phyloP scores from a whole-genome alignment of 345 rosid species.

The Geranium rotundifolium region DNA sequence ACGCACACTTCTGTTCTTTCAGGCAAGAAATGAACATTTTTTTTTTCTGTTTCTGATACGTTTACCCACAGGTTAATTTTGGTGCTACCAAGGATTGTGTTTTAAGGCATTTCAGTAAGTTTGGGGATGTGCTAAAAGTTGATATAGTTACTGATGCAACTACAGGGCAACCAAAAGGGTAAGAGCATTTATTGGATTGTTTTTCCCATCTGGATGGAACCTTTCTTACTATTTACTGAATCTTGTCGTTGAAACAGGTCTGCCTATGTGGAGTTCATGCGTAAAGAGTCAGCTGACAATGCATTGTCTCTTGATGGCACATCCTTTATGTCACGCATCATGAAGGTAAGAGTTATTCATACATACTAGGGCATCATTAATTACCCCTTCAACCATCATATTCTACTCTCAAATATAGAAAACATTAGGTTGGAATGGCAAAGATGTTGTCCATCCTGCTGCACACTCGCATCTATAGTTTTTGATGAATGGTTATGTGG shows the following conservation, averaged over 20 bases:
- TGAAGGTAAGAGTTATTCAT: slow-evolving; percentile 50
- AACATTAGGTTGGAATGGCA: too few relatives aligned
- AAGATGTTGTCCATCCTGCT: background rate
- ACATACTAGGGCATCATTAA: background rate
- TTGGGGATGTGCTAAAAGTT: slow-evolving; percentile 86
- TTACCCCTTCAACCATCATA: background rate
- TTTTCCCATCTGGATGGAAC: background rate
- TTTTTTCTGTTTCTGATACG: slow-evolving; percentile 7
- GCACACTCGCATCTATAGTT: background rate
- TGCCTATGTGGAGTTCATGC: slow-evolving; percentile 77
- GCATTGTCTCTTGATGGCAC: slow-evolving; percentile 77
- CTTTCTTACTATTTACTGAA: background rate
- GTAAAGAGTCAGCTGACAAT: slow-evolving; percentile 78
- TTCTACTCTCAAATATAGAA: too few relatives aligned
- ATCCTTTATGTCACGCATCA: slow-evolving; percentile 85
- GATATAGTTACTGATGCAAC: slow-evolving; percentile 74
- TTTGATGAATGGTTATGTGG: background rate
- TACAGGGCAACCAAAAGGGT: slow-evolving; percentile 93
- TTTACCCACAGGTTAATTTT: slow-evolving; percentile 69
- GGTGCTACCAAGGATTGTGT: slow-evolving; percentile 90
- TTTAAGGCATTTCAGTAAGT: slow-evolving; percentile 83
- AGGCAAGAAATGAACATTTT: background rate
- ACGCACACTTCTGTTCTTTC: slow-evolving; percentile 3
- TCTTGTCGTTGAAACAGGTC: slow-evolving; percentile 41
- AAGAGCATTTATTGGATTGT: slow-evolving; percentile 11